Conservation (phyloP, 148 eudicot genomes). For the Suaeda aralocaspica region DNA sequence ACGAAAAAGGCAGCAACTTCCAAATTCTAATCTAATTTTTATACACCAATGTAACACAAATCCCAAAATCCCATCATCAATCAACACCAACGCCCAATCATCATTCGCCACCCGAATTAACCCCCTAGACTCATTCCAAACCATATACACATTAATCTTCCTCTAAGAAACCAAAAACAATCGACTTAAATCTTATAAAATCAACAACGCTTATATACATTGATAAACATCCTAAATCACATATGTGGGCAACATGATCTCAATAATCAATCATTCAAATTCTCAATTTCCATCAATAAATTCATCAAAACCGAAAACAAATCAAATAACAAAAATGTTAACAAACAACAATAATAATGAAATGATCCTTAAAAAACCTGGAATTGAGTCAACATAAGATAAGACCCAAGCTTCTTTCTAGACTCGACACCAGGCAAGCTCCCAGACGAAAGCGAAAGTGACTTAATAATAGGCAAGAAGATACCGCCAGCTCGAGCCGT, state of each 20-base stretch:
- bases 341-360: background rate
- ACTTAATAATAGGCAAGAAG: constrained; percentile 85
- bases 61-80: background rate
- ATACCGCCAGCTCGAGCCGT: constrained; percentile 95
- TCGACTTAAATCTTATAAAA: no score
- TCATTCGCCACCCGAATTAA: background rate
- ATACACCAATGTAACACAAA: background rate
- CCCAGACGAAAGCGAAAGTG: constrained; percentile 69
- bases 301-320: background rate
- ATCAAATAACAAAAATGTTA: background rate
- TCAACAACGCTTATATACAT: no score
- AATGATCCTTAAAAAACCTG: constrained; percentile 46
- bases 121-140: background rate
- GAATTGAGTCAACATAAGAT: constrained; percentile 72
- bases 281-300: no score
- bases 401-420: constrained; percentile 63
- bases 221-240: no score
- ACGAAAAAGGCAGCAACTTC: no score
- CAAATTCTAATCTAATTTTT: no score
- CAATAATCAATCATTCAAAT: background rate
- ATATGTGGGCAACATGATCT: background rate
- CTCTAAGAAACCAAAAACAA: no score
- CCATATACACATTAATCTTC: no score
- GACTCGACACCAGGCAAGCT: constrained; percentile 54
- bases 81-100: background rate